Evolutionary conservation across 2,329 filamentous ascomycete species (phyloP).

Genomic region (Coniochaeta ligniaria): DNA sequence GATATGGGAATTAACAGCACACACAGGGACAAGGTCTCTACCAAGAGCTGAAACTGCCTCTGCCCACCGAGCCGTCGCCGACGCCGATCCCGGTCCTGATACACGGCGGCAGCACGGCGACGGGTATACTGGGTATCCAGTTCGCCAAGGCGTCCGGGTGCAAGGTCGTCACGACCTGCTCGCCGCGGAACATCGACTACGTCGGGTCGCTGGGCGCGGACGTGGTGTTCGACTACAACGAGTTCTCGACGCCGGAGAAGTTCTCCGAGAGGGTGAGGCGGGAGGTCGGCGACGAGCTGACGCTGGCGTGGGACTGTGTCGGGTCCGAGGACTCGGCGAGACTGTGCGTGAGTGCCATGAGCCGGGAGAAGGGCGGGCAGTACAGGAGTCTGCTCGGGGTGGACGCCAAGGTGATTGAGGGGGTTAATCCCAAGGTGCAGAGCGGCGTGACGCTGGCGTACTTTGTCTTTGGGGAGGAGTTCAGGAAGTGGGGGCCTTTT

Average conservation of each 20-base stretch:
- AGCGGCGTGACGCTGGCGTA: slow-evolving; percentile 27
- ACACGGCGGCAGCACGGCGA: slow-evolving; percentile 45
- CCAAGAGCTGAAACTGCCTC: slow-evolving; percentile 32
- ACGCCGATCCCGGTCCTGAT: slow-evolving; percentile 31
- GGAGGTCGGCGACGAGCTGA: slow-evolving; percentile 15
- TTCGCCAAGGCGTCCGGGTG: slow-evolving; percentile 32
- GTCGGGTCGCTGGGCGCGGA: slow-evolving; percentile 36
- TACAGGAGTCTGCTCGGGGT: slow-evolving; percentile 19
- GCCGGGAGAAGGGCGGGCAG: slow-evolving; percentile 20
- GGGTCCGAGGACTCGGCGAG: slow-evolving; percentile 14
- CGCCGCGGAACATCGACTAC: slow-evolving; percentile 28
- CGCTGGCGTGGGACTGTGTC: slow-evolving; percentile 29
- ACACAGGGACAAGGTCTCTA: slow-evolving; percentile 39
- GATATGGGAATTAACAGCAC: too few relatives aligned
- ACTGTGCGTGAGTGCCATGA: slow-evolving; percentile 23
- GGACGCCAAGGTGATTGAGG: slow-evolving; percentile 3
- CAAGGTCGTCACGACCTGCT: slow-evolving; percentile 29
- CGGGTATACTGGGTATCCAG: slow-evolving; percentile 43
- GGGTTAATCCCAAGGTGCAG: slow-evolving; percentile 7
- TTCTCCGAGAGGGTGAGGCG: slow-evolving; percentile 13
- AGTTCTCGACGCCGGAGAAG: slow-evolving; percentile 27
- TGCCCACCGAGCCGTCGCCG: slow-evolving; percentile 33
- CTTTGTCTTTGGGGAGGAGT: slow-evolving; percentile 29
- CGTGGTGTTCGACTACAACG: slow-evolving; percentile 40
- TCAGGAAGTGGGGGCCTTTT: slow-evolving; percentile 16